These are phyloP conservation scores for Solanum tacnaense DNA, from an alignment of 257 asterid genomes.

Conservation along the genomic window DNA sequence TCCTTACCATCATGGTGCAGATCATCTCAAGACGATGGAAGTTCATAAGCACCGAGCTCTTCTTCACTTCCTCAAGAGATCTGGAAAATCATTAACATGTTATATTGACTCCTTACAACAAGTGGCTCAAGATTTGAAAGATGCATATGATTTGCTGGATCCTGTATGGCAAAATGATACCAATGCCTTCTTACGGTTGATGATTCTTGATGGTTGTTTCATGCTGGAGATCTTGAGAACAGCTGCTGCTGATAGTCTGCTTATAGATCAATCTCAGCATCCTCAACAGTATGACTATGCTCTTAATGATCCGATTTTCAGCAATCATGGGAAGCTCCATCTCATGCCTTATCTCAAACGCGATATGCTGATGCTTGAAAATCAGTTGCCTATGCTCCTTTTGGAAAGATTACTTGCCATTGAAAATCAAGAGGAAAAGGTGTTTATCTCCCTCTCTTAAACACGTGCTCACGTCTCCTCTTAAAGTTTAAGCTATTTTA, in stretches of 20 bases:
- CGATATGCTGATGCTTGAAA: constrained; percentile 12
- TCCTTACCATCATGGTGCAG: constrained; percentile 28
- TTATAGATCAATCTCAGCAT: neutral
- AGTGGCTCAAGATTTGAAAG: constrained; percentile 18
- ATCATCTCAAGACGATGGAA: constrained; percentile 27
- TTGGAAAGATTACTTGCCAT: neutral
- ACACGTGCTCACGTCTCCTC: neutral
- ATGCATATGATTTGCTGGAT: constrained; percentile 23
- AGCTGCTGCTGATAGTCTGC: neutral
- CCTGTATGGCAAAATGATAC: neutral
- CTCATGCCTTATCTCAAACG: constrained; percentile 6
- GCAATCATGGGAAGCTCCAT: constrained; percentile 5
- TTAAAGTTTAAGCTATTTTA: neutral
- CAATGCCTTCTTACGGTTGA: neutral
- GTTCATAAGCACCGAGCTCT: constrained; percentile 43
- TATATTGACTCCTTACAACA: constrained; percentile 5
- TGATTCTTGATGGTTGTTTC: constrained; percentile 11
- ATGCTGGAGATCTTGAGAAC: constrained; percentile 7
- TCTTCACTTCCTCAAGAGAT: constrained; percentile 21
- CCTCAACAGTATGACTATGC: neutral
- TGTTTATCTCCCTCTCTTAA: neutral
- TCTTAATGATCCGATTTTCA: constrained; percentile 8
- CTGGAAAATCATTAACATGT: constrained; percentile 7
- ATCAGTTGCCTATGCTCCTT: constrained; percentile 11
- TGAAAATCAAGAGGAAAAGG: neutral